Base-by-base conservation (phyloP, 1,284 basidiomycete species). In the Microbotryum saponariae region DNA sequence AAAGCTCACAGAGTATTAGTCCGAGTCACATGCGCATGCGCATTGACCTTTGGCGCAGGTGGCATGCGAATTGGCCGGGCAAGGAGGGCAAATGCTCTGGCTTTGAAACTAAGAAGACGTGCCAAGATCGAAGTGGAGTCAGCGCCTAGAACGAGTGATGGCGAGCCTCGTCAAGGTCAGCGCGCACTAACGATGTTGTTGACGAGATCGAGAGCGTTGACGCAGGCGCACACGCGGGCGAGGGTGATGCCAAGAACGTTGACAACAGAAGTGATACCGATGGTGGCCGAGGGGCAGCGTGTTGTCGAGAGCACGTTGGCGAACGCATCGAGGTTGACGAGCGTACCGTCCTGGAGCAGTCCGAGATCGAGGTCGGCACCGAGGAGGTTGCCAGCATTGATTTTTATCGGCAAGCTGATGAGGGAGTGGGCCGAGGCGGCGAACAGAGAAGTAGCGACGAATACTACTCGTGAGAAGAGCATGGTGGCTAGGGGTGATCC, bases 301-400 rank as follows among this genome's bases (percentile, higher is more conserved):
- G 52, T 51, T 16, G 60, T 47, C 4, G 55, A 53, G 42, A 62
- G 56, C 25, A 62, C 42, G 46, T 58, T 52, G 29, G 47, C 61
- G 27, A 59, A 37, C 0, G 55, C 45, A 42, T 46, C 27, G 33
- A 46, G 20, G 48, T 56, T 48, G 33, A 56, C 21, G 16, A 51
- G 37, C 16, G 23, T 25, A 29, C 56, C 50, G 10, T 54, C 21
- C 18, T 44, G n/a, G n/a, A 59, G 31, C 23, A 56, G 10, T 14
- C 14, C 46, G n/a, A 46, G 50, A 23, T 54, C 59, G 44, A 59
- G 33, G 53, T 60, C 54, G 31, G 50, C 29, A 14, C 31, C 47
- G 59, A 64, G 56, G 16, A 64, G 31, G 14, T 47, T 52, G n/a
- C 56, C 55, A 27, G n/a, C 33, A 12, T 63, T 58, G 54, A 63